Evolutionary conservation across 179 eudicot genomes (phyloP), one percentile per base, ranked within the genome.

Genomic region (Vitellaria paradoxa): DNA sequence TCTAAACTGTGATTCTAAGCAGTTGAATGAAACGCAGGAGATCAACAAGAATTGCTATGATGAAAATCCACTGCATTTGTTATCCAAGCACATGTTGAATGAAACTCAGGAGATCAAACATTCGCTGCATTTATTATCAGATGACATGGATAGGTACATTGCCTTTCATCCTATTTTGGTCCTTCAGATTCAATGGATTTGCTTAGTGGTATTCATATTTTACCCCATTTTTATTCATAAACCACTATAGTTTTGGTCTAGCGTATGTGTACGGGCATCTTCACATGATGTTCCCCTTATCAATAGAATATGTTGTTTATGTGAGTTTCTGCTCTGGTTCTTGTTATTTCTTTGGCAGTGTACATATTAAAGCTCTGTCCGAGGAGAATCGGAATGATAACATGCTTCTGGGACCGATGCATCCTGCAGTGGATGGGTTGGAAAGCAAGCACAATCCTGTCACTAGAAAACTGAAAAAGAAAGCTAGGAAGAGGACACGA

Each of bases 401-500:
- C 12, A 20, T 59, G 73, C 67, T 69, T 72, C 66, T 20, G 50
- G 77, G 68, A 20, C 68, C 75, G 17, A 9, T 52, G 56, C 82
- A 63, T 69, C 64, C 56, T 64, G 18, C 26, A 37, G 60, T 70
- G 23, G 72, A 62, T 60, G 77, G 76, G 70, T 40, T 85, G 80
- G 78, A 72, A 40, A 53, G 70, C 46, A 73, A 72, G 75, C 73
- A 63, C 62, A 65, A 63, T 55, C 74, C 77, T 67, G 71, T 72
- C 80, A 20, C 71, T 61, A 75, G 72, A 61, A 86, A 84, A 73
- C 63, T 74, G 72, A 86, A 82, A 85, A 89, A 85, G 87, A 94
- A 79, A 79, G 83, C 53, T 15, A 92, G 84, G 76, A 92, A 85
- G 77, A 87, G 82, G 82, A 66, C 42, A 23, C 86, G 88, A 56